phyloP scores from a whole-genome alignment of 2,329 filamentous ascomycete genomes.

The Aquanectria penicillioides region DNA sequence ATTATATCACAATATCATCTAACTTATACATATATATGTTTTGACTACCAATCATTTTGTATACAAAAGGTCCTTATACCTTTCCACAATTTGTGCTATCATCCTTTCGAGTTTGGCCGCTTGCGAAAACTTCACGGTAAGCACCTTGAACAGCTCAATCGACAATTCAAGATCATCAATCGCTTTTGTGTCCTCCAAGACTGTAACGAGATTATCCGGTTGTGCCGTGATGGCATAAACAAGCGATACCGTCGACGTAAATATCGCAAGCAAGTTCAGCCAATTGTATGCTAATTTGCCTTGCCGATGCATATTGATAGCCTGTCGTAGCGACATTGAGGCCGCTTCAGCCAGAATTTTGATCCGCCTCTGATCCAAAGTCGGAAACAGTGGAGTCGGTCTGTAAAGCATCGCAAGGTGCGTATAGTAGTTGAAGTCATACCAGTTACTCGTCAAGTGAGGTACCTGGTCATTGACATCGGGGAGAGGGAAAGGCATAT shows the following conservation, averaged over 20 bases:
- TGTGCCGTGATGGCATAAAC: slow-evolving; percentile 55
- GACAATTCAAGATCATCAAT: slow-evolving; percentile 45
- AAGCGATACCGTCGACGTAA: slow-evolving; percentile 53
- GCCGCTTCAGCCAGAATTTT: slow-evolving; percentile 52
- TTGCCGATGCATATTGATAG: slow-evolving; percentile 50
- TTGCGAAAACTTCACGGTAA: slow-evolving; percentile 44
- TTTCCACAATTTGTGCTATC: slow-evolving; percentile 37
- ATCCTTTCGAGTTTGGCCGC: slow-evolving; percentile 42
- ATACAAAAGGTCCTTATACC: slow-evolving; percentile 37
- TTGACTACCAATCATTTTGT: no score
- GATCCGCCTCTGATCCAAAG: slow-evolving; percentile 47
- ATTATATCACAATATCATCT: not conserved
- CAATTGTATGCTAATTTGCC: slow-evolving; percentile 54
- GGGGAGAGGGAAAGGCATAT: slow-evolving; percentile 56
- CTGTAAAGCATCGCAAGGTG: slow-evolving; percentile 57
- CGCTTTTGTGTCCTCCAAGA: slow-evolving; percentile 40
- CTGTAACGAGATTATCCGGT: slow-evolving; percentile 43
- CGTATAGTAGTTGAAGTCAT: slow-evolving; percentile 59
- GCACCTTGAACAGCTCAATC: slow-evolving; percentile 44
- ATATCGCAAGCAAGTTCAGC: slow-evolving; percentile 53
- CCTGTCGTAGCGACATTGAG: slow-evolving; percentile 55
- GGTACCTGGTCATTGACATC: slow-evolving; percentile 51
- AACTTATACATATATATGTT: no score
- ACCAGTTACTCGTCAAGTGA: slow-evolving; percentile 56
- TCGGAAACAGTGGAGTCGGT: slow-evolving; percentile 54